Conservation (phyloP, 768 basidiomycete species). For the Albatrellus ellisii region DNA sequence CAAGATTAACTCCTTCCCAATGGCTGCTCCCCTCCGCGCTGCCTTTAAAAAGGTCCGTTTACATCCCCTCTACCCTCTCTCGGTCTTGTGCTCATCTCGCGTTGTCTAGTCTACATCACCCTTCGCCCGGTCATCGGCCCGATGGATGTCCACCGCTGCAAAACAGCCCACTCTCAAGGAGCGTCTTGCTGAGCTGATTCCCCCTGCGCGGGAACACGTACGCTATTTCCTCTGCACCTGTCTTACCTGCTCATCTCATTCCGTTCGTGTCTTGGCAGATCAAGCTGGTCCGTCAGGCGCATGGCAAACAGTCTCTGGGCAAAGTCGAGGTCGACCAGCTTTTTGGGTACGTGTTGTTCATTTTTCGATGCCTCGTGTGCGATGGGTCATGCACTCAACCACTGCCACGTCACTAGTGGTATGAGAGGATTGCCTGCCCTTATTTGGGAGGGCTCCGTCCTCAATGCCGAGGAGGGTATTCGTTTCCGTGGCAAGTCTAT, state of each 20-base stretch:
- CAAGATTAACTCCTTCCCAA: too few relatives aligned
- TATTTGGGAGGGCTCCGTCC: conserved; percentile 97
- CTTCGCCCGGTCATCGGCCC: conserved; percentile 32
- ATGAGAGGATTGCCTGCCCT: conserved; percentile 87
- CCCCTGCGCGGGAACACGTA: conserved; percentile 68
- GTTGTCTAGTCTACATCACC: conserved; percentile 31
- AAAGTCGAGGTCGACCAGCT: conserved; percentile 85
- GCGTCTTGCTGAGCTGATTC: conserved; percentile 87
- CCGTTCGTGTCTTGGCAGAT: conserved; percentile 33
- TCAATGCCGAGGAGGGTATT: conserved; percentile 92
- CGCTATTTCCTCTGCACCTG: too few relatives aligned
- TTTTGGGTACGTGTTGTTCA: conserved; percentile 64
- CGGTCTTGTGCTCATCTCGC: conserved; percentile 1
- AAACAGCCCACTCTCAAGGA: conserved; percentile 81
- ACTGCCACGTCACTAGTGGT: conserved; percentile 33
- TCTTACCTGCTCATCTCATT: not conserved
- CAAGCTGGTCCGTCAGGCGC: conserved; percentile 68
- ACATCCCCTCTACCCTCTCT: conserved; percentile 19
- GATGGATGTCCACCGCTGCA: conserved; percentile 50
- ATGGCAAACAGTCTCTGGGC: conserved; percentile 91
- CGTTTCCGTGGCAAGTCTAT: conserved; percentile 97
- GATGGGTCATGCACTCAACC: conserved; percentile 1
- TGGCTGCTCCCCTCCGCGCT: conserved; percentile 22
- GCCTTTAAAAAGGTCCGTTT: conserved; percentile 23
- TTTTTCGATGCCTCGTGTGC: too few relatives aligned